Evolutionary conservation across 148 eudicot genomes (phyloP).

Genomic region (Camellia lanceoleosa): DNA sequence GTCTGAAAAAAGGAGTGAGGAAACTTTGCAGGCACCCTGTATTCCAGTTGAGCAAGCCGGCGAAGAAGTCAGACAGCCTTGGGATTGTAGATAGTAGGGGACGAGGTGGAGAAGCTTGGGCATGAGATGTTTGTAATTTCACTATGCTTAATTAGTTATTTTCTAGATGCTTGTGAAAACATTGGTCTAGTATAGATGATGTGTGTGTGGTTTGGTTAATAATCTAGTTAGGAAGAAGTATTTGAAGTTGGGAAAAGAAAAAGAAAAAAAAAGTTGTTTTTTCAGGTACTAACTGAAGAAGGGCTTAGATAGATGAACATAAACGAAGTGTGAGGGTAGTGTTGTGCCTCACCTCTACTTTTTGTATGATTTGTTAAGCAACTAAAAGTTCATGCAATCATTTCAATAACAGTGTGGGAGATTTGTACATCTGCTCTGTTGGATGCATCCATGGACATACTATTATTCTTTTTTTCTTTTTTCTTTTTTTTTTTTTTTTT

Average conservation of each 20-base stretch:
- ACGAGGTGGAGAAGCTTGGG: constrained; percentile 19
- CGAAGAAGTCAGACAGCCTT: constrained; percentile 41
- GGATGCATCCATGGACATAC: no score
- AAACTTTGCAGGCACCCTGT: constrained; percentile 71
- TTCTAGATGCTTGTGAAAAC: neutral
- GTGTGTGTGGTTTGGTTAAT: constrained; percentile 8
- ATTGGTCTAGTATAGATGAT: neutral
- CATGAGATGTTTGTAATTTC: neutral
- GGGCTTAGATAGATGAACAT: neutral
- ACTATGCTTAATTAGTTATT: neutral
- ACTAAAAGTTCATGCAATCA: no score
- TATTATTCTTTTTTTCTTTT: no score
- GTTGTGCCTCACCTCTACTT: no score
- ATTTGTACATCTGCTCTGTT: no score
- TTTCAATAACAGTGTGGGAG: no score
- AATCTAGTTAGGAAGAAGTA: neutral
- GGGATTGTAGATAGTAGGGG: constrained; percentile 39
- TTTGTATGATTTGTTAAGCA: no score
- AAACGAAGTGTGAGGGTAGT: neutral
- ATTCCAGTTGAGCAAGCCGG: constrained; percentile 59
- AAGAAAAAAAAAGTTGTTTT: neutral
- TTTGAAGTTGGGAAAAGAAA: neutral
- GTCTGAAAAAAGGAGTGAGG: constrained; percentile 56
- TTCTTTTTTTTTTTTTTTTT: no score
- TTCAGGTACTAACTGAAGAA: neutral